Evolutionary conservation across 257 asterid genomes (phyloP).

Genomic region (Fraxinus cuspidata): DNA sequence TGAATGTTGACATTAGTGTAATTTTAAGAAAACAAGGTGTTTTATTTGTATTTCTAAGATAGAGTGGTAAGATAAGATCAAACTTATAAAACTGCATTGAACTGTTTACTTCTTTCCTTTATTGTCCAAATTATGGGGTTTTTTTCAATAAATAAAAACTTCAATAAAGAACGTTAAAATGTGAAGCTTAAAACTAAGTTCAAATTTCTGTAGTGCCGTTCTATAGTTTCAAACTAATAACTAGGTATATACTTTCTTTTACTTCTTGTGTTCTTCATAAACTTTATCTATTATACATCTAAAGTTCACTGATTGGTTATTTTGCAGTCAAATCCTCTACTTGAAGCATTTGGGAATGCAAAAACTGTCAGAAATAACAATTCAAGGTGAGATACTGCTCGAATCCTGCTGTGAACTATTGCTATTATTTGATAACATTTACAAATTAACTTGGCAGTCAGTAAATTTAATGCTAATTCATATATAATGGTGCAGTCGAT

Average conservation of each 20-base stretch:
- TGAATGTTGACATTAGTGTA: constrained; percentile 3
- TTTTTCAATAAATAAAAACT: neutral
- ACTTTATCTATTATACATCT: constrained; percentile 19
- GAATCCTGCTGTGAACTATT: neutral
- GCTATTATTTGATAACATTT: constrained; percentile 5
- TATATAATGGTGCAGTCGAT: constrained; percentile 70
- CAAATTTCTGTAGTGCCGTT: neutral
- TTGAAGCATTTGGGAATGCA: constrained; percentile 99
- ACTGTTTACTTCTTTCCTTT: neutral
- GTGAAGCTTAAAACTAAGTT: neutral
- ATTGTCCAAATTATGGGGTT: neutral
- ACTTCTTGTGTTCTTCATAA: constrained; percentile 11
- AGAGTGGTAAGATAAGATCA: neutral
- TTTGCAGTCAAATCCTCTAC: constrained; percentile 97
- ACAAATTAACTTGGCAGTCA: neutral
- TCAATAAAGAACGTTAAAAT: neutral
- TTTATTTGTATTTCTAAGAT: neutral
- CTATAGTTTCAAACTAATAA: neutral
- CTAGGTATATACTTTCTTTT: neutral
- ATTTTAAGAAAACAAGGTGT: constrained; percentile 14
- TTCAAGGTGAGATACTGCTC: constrained; percentile 64
- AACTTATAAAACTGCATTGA: constrained; percentile 6
- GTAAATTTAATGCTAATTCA: constrained; percentile 21
- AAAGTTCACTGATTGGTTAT: constrained; percentile 24
- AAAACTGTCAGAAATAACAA: constrained; percentile 97